phyloP scores from a whole-genome alignment of 257 asterid species.

The Lithospermum erythrorhizon region DNA sequence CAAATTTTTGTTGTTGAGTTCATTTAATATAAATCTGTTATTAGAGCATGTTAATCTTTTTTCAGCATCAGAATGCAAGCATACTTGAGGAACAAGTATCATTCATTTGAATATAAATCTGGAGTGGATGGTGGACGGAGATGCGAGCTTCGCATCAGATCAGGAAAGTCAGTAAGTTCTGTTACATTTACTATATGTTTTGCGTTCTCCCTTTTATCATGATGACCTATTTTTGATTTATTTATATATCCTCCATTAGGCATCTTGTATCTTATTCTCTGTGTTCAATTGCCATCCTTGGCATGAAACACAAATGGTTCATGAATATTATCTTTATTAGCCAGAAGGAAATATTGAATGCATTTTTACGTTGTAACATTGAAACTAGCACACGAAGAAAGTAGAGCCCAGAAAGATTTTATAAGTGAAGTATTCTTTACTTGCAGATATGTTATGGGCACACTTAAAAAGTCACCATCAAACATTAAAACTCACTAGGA shows the following conservation, averaged over 20 bases:
- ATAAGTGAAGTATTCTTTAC: too few species aligned
- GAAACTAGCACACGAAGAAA: not conserved
- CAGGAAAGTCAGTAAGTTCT: constrained; percentile 86
- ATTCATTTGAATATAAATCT: constrained; percentile 63
- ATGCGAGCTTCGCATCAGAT: constrained; percentile 65
- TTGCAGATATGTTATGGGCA: too few species aligned
- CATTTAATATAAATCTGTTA: constrained; percentile 17
- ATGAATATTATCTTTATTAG: not conserved
- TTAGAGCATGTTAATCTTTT: constrained; percentile 16
- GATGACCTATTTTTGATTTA: not conserved
- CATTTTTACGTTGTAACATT: not conserved
- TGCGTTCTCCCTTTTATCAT: not conserved
- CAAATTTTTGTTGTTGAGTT: not conserved
- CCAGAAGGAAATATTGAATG: not conserved
- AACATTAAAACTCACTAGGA: not conserved
- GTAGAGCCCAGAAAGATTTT: too few species aligned
- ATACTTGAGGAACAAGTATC: constrained; percentile 53
- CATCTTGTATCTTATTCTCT: not conserved
- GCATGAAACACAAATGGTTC: not conserved
- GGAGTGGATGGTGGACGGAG: constrained; percentile 56
- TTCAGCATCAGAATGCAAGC: constrained; percentile 75
- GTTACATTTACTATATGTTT: not conserved
- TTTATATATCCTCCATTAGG: not conserved
- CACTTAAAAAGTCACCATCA: not conserved
- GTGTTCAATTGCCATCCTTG: not conserved